Percentiles rank a stretch among this genome's conserved stretches.
Conservation (phyloP, 176 grass and related monocot genomes). For the Aegilops tauschii region DNA sequence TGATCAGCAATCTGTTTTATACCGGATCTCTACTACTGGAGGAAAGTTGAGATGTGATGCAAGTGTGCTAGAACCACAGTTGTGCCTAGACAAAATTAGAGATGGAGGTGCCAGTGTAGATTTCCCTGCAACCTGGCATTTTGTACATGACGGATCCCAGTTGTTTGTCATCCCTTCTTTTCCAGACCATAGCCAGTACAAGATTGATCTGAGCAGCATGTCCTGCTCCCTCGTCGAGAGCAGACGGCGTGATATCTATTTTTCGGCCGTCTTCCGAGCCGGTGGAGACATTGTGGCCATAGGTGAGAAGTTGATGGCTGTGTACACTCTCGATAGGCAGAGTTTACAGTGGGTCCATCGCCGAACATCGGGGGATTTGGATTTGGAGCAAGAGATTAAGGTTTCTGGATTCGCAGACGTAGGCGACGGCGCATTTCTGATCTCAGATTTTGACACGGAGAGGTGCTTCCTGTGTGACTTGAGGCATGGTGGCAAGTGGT, state of each 20-base stretch:
- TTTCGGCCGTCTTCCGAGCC: background rate
- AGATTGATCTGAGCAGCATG: background rate
- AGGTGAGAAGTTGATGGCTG: background rate
- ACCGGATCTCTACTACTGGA: background rate
- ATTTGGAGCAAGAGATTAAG: background rate
- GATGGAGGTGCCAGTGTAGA: background rate
- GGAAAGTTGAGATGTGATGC: background rate
- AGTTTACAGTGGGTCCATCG: background rate
- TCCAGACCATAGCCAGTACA: background rate
- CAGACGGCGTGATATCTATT: background rate
- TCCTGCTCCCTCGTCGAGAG: background rate
- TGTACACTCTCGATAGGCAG: background rate
- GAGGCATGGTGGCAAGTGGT: background rate
- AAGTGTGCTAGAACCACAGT: background rate
- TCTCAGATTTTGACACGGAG: background rate
- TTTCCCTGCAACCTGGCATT: constrained; percentile 7
- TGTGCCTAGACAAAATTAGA: background rate
- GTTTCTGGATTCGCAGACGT: constrained; percentile 23
- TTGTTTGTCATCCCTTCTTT: constrained; percentile 9
- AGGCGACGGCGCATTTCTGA: background rate
- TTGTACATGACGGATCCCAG: background rate
- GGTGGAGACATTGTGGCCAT: background rate
- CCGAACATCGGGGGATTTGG: background rate
- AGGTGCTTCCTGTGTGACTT: background rate
- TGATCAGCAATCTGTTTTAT: background rate